phyloP scores from a whole-genome alignment of 192 early-diverging fungal genomes.

The Lunasporangiospora selenospora region DNA sequence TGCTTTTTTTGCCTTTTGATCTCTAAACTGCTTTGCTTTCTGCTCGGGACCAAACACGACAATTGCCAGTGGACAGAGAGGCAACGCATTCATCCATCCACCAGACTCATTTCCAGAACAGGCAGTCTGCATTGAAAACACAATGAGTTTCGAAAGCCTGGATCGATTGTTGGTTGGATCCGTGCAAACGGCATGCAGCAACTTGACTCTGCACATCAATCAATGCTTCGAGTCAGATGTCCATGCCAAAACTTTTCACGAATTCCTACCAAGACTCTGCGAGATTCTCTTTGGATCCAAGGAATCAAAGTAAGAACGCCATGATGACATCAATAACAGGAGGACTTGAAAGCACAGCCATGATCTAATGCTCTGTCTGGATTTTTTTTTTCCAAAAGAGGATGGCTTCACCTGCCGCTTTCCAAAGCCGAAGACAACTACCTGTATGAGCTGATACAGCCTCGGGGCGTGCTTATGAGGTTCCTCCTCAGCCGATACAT shows the following conservation, averaged over 20 bases:
- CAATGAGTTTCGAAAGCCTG: constrained; percentile 43
- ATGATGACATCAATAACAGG: background rate
- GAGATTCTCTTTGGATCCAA: constrained; percentile 44
- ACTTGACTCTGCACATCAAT: constrained; percentile 32
- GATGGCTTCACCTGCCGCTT: constrained; percentile 42
- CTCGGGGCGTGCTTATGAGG: constrained; percentile 26
- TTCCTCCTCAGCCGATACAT: constrained; percentile 36
- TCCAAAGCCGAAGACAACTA: constrained; percentile 43
- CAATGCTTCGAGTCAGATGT: constrained; percentile 41
- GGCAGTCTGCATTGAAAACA: too few species aligned
- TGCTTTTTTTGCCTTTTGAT: too few species aligned
- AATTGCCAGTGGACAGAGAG: too few species aligned
- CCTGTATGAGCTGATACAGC: constrained; percentile 35
- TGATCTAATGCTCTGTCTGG: too few species aligned
- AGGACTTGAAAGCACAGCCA: too few species aligned
- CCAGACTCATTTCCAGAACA: too few species aligned
- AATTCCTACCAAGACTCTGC: constrained; percentile 40
- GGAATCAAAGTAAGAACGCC: constrained; percentile 31
- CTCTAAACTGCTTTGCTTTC: too few species aligned
- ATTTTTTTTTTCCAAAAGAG: constrained; percentile 9
- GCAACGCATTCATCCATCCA: too few species aligned
- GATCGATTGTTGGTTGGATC: constrained; percentile 44
- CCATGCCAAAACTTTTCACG: constrained; percentile 43
- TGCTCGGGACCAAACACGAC: too few species aligned
- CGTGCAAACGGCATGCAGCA: constrained; percentile 38